A percentile compares a stretch with the other conserved stretches of the same genome.
phyloP scores from a whole-genome alignment of 2,329 filamentous ascomycete species.

The Paradendryphiella salina region DNA sequence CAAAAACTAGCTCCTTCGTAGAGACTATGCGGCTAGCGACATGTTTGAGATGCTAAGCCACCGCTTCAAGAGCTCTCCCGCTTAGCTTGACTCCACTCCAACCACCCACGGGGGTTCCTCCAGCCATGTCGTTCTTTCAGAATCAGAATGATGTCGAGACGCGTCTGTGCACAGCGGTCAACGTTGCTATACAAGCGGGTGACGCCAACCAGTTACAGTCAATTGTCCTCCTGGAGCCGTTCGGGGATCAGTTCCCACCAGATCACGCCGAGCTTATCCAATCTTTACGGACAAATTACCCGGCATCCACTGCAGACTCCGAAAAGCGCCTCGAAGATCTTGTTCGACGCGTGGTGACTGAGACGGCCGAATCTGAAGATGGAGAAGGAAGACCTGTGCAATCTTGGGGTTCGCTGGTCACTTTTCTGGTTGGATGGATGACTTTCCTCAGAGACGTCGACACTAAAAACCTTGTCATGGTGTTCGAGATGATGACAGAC shows the following conservation, averaged over 20 bases:
- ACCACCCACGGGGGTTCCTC: constrained; percentile 11
- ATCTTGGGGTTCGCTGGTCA: constrained; percentile 74
- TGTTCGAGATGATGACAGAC: constrained; percentile 73
- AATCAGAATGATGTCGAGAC: constrained; percentile 31
- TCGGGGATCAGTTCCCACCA: constrained; percentile 22
- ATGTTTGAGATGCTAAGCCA: constrained; percentile 11
- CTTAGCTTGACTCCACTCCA: constrained; percentile 13
- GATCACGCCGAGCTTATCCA: constrained; percentile 37
- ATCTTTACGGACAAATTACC: constrained; percentile 31
- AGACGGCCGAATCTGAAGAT: constrained; percentile 56
- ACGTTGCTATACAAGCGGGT: constrained; percentile 30
- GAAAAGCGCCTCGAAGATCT: constrained; percentile 32
- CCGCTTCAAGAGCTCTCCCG: constrained; percentile 12
- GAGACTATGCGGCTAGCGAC: constrained; percentile 2
- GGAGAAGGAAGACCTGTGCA: constrained; percentile 59
- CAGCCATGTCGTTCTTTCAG: constrained; percentile 29
- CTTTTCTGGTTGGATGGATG: constrained; percentile 81
- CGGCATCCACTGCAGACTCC: constrained; percentile 21
- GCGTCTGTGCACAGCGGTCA: constrained; percentile 35
- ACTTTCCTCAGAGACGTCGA: constrained; percentile 80
- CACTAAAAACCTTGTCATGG: constrained; percentile 71
- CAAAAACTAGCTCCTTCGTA: too few relatives aligned
- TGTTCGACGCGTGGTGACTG: constrained; percentile 46
- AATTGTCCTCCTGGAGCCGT: constrained; percentile 39
- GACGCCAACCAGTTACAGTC: constrained; percentile 30